phyloP scores from a whole-genome alignment of 345 rosid species.

The Eucalyptus pauciflora region DNA sequence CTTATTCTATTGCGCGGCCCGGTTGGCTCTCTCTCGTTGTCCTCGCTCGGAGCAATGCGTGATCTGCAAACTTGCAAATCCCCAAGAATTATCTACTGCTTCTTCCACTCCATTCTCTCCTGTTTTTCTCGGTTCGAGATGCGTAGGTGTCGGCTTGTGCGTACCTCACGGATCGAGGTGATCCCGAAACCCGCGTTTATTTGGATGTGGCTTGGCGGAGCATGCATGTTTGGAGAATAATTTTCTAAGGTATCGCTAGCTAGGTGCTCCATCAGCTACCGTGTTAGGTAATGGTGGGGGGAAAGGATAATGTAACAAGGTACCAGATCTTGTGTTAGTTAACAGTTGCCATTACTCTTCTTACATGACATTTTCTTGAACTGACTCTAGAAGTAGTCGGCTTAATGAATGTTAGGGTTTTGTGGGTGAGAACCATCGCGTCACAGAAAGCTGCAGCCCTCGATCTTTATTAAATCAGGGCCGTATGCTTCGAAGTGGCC shows the following conservation, averaged over 20 bases:
- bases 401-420: background rate
- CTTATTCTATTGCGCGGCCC: background rate
- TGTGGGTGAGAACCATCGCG: background rate
- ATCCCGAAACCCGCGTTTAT: background rate
- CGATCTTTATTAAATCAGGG: background rate
- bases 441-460: background rate
- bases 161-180: background rate
- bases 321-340: background rate
- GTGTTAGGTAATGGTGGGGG: background rate
- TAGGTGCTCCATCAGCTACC: background rate
- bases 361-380: background rate
- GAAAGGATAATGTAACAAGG: background rate
- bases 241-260: background rate
- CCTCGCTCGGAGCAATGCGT: background rate
- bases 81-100: background rate
- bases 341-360: background rate
- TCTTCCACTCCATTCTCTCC: background rate
- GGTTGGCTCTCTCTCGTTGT: background rate
- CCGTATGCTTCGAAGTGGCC: background rate
- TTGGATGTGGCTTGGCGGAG: background rate
- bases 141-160: background rate
- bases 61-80: background rate
- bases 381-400: background rate
- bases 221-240: background rate
- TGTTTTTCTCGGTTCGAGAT: background rate